Evolutionary conservation across 352 stramenopile genomes (phyloP).

Genomic region (Globisporangium cederbergense): DNA sequence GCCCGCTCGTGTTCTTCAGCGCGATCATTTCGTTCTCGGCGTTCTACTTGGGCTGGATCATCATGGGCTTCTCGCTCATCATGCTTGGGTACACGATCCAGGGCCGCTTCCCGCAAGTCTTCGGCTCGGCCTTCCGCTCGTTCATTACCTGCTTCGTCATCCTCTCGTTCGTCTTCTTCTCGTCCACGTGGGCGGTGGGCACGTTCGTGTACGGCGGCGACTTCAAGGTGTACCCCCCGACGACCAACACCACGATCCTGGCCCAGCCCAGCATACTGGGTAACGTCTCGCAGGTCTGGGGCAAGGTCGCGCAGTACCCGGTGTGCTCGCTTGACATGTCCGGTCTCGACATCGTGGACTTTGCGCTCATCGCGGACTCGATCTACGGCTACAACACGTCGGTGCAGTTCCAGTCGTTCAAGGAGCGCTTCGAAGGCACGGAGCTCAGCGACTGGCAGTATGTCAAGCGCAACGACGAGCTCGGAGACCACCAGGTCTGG

Average conservation of each 20-base stretch:
- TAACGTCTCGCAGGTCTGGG: slow-evolving; percentile 34
- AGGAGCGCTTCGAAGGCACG: slow-evolving; percentile 79
- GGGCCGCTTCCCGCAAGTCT: slow-evolving; percentile 76
- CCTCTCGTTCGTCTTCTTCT: slow-evolving; percentile 86
- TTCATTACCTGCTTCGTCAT: slow-evolving; percentile 86
- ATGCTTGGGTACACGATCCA: slow-evolving; percentile 78
- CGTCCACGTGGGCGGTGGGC: slow-evolving; percentile 80
- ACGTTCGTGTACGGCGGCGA: slow-evolving; percentile 84
- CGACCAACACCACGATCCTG: slow-evolving; percentile 9
- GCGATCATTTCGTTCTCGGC: slow-evolving; percentile 80
- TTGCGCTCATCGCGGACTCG: slow-evolving; percentile 80
- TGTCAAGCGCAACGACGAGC: slow-evolving; percentile 66
- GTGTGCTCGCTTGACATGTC: slow-evolving; percentile 70
- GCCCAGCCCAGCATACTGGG: slow-evolving; percentile 20
- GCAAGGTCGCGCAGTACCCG: slow-evolving; percentile 69
- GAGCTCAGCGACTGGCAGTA: slow-evolving; percentile 74
- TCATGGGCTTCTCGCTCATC: slow-evolving; percentile 84
- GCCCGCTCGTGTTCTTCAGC: slow-evolving; percentile 62
- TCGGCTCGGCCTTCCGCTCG: slow-evolving; percentile 80
- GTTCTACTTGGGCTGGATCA: slow-evolving; percentile 76
- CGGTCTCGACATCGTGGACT: slow-evolving; percentile 75
- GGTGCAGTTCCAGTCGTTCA: slow-evolving; percentile 72
- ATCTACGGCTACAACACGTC: slow-evolving; percentile 78
- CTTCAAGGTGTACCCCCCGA: slow-evolving; percentile 74
- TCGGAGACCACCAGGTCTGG: slow-evolving; percentile 71